Evolutionary conservation across 345 rosid species (phyloP).

Genomic region (Moringa oleifera): DNA sequence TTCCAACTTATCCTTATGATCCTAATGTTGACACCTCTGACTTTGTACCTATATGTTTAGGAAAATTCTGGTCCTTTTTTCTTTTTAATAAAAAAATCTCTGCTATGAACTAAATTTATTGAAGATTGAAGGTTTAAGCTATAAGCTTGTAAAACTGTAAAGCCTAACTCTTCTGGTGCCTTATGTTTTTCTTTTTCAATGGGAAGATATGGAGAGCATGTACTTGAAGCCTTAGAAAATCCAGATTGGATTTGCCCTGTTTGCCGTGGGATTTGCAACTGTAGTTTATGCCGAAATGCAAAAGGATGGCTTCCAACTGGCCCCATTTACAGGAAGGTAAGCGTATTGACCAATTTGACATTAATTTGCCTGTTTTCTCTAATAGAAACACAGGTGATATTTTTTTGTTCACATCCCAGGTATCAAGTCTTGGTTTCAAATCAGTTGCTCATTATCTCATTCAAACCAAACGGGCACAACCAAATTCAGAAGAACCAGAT

Average conservation of each 20-base stretch:
- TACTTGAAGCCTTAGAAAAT: constrained; percentile 77
- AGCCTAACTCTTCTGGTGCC: background rate
- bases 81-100: no score
- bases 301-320: constrained; percentile 92
- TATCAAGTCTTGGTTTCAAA: constrained; percentile 65
- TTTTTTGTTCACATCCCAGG: constrained; percentile 33
- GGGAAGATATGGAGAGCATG: constrained; percentile 87
- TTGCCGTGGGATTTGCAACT: constrained; percentile 93
- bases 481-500: constrained; percentile 26
- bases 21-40: no score
- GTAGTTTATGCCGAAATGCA: constrained; percentile 75
- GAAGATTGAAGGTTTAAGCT: background rate
- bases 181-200: background rate
- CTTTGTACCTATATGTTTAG: no score
- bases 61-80: no score
- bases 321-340: constrained; percentile 62
- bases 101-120: no score
- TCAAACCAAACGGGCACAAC: constrained; percentile 38
- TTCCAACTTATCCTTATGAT: no score
- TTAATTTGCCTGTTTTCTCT: background rate
- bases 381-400: constrained; percentile 5
- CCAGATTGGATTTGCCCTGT: constrained; percentile 77
- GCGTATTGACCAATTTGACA: background rate
- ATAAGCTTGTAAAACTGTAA: background rate
- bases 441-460: constrained; percentile 95